Percentiles rank a stretch among this genome's conserved stretches.
phyloP scores from a whole-genome alignment of 495 filamentous ascomycete genomes.

The Saxophila tyrrhenica region DNA sequence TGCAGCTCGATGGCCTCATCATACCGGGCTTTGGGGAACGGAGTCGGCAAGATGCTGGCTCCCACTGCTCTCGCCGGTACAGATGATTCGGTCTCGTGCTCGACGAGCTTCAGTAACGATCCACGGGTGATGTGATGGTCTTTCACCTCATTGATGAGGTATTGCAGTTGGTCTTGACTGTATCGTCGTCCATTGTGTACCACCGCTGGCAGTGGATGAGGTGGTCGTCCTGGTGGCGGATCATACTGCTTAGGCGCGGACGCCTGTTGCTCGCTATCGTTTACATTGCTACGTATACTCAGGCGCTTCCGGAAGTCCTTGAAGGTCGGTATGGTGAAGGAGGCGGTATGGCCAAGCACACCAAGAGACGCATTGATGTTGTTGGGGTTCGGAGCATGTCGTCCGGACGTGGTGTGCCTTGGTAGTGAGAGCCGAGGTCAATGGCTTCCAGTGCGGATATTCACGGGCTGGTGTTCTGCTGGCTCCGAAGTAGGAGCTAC shows the following conservation, averaged over 20 bases:
- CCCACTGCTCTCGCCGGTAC: slow-evolving; percentile 10
- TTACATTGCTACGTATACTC: not conserved
- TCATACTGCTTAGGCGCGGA: not conserved
- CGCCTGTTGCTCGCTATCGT: not conserved
- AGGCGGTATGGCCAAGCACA: not conserved
- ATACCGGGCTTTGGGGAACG: slow-evolving; percentile 13
- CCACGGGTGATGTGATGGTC: slow-evolving; percentile 23
- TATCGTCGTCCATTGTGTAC: not conserved
- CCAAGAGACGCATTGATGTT: no score
- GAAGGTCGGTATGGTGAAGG: not conserved
- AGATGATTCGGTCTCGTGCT: slow-evolving; percentile 1
- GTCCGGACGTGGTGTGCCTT: no score
- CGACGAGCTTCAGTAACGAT: slow-evolving; percentile 17
- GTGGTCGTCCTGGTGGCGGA: not conserved
- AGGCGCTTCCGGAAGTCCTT: not conserved
- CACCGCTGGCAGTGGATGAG: not conserved
- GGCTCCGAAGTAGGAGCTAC: not conserved
- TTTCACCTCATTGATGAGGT: slow-evolving; percentile 13
- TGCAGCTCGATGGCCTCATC: slow-evolving; percentile 15
- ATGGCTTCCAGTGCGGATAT: no score
- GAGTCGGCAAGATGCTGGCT: slow-evolving; percentile 13
- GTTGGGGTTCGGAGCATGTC: no score
- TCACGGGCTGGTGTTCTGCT: no score
- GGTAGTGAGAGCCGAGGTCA: no score
- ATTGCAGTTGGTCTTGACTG: not conserved